Evolutionary conservation across 2,329 filamentous ascomycete genomes (phyloP).

Genomic region (Ascochyta koolunga): DNA sequence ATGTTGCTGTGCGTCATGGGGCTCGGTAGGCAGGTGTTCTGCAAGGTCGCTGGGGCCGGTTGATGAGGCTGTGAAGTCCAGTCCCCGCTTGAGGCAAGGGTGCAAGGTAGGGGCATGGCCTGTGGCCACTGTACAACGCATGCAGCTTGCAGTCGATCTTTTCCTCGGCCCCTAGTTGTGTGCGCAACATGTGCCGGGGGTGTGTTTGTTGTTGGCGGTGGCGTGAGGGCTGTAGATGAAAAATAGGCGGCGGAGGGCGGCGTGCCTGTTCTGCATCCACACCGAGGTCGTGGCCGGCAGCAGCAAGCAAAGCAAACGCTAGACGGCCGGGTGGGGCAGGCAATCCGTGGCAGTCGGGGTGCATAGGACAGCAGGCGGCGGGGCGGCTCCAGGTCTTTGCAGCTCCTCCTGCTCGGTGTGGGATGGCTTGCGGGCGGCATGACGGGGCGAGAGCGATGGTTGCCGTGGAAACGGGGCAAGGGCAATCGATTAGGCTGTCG

Average conservation of each 20-base stretch:
- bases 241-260: slow-evolving; percentile 4
- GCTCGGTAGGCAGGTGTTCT: slow-evolving; percentile 53
- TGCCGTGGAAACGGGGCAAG: slow-evolving; percentile 18
- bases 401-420: slow-evolving; percentile 1
- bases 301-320: background rate
- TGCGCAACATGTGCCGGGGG: background rate
- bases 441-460: slow-evolving; percentile 12
- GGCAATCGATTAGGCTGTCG: slow-evolving; percentile 11
- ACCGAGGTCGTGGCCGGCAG: background rate
- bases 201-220: background rate
- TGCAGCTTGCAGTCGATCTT: background rate
- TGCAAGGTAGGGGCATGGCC: slow-evolving; percentile 30
- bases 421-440: slow-evolving; percentile 16
- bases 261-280: slow-evolving; percentile 1
- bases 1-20: slow-evolving; percentile 63
- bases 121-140: slow-evolving; percentile 5
- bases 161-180: background rate
- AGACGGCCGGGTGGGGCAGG: slow-evolving; percentile 7
- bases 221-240: slow-evolving; percentile 6
- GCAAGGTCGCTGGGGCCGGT: slow-evolving; percentile 50
- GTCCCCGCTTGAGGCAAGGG: slow-evolving; percentile 32
- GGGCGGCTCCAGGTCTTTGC: background rate
- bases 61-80: slow-evolving; percentile 29
- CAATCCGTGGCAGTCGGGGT: background rate
- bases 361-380: slow-evolving; percentile 15